These are phyloP conservation scores for Canariomyces notabilis DNA, from an alignment of 2,329 filamentous ascomycete species.

Conservation along the genomic window DNA sequence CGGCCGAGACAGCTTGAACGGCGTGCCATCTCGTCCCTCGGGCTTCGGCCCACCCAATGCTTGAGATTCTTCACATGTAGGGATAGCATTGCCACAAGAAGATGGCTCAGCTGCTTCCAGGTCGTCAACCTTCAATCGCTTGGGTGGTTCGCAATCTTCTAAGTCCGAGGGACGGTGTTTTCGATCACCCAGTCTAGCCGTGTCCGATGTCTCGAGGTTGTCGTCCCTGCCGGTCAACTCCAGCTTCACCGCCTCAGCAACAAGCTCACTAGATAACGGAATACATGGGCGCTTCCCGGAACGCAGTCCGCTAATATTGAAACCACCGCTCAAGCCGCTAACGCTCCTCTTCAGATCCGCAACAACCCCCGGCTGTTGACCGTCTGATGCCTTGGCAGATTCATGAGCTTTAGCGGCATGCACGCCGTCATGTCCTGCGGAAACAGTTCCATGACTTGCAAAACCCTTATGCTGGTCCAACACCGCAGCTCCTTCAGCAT, in stretches of 20 bases:
- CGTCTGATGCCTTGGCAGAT: neutral
- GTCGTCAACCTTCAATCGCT: slow-evolving; percentile 4
- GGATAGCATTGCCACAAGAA: neutral
- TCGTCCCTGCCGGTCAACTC: slow-evolving; percentile 32
- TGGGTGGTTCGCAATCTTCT: neutral
- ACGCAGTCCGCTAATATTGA: slow-evolving; percentile 40
- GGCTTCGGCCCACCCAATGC: neutral
- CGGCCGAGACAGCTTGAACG: slow-evolving; percentile 9
- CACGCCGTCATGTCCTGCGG: neutral
- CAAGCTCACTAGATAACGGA: slow-evolving; percentile 34
- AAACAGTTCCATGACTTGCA: slow-evolving; percentile 2
- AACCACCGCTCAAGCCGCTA: slow-evolving; percentile 31
- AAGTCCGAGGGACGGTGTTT: slow-evolving; percentile 10
- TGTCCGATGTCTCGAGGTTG: neutral
- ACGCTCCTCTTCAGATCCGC: slow-evolving; percentile 4
- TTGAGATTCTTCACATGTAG: neutral
- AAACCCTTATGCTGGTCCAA: neutral
- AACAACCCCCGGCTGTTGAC: neutral
- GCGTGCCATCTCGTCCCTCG: neutral
- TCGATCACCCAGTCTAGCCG: neutral
- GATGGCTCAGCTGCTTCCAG: neutral
- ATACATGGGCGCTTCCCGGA: slow-evolving; percentile 35
- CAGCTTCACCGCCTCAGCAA: slow-evolving; percentile 38
- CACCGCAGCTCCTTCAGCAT: slow-evolving; percentile 14
- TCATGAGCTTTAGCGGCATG: neutral